Evolutionary conservation across 441 rosid species (phyloP), one percentile per base, ranked within the genome.

Genomic region (Manihot esculenta): DNA sequence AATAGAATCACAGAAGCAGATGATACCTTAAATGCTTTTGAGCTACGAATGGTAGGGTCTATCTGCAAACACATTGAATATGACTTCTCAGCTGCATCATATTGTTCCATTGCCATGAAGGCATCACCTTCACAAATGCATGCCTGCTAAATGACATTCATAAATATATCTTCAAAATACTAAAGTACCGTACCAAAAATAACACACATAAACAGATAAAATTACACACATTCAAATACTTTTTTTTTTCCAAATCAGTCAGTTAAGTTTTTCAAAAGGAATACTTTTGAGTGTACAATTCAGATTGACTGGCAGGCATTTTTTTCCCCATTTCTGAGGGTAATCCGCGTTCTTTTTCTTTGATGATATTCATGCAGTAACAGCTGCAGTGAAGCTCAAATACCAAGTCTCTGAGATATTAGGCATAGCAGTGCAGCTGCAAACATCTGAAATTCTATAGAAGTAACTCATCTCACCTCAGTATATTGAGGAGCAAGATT

Each of bases 91-190:
- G 96, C 94, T 17, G 85, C 86, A 62, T 88, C 86, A 75, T 80
- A 89, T 67, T 83, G 82, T 70, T 79, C 85, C 84, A 86, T 83
- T 10, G 86, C 92, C 72, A 91, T 62, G 72, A 84, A 84, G 30
- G 81, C 83, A 87, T 93, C 96, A 64, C 96, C 98, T 83, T 89
- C 86, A 67, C 92, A 82, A n/a, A 91, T 62, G 55, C 88, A 84
- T 45, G 87, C 84, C 96, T 93, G 84, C 50, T 44, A 61, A 75
- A 61, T 12, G 30, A 21, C 53, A 26, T 20, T 12, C 10, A 24
- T 18, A 23, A 53, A 69, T 35, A 18, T 3, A 65, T 45, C 61
- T 21, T 20, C 24, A 38, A 1, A 42, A 73, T 11, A 54, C 11
- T 21, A 41, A 49, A 53, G 17, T 14, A 45, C 45, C 7, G 7